Evolutionary conservation across 1,139 yeast species (phyloP).

Genomic region (Scheffersomyces cryptocercus): DNA sequence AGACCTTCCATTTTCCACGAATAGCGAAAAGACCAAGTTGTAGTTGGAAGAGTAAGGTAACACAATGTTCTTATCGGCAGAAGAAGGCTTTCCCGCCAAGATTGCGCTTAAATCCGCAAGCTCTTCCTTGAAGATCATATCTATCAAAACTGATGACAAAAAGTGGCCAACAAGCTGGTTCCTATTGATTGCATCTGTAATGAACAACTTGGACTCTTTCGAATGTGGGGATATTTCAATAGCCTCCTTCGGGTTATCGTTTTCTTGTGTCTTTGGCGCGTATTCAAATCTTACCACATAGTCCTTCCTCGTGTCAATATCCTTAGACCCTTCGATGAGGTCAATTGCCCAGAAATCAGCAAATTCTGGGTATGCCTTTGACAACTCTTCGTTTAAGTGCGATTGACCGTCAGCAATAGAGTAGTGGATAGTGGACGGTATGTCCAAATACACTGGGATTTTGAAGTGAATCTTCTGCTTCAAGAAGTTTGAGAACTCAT

Average conservation of each 20-base stretch:
- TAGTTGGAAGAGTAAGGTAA: conserved; percentile 62
- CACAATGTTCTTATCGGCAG: conserved; percentile 33
- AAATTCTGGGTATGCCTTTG: conserved; percentile 21
- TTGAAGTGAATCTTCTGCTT: conserved; percentile 37
- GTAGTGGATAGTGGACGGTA: conserved; percentile 26
- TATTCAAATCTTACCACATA: conserved; percentile 26
- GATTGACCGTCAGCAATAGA: conserved; percentile 31
- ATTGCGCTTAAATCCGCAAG: conserved; percentile 15
- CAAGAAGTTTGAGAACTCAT: conserved; percentile 36
- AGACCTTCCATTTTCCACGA: conserved; percentile 42
- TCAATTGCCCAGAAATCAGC: conserved; percentile 29
- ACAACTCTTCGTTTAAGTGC: conserved; percentile 27
- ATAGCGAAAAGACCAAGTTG: conserved; percentile 64
- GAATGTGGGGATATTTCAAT: conserved; percentile 34
- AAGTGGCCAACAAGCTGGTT: conserved; percentile 34
- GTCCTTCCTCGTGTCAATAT: conserved; percentile 12
- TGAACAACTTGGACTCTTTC: conserved; percentile 25
- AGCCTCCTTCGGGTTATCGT: not conserved
- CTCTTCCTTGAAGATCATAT: conserved; percentile 33
- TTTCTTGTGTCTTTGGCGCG: conserved; percentile 1
- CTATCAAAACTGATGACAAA: conserved; percentile 32
- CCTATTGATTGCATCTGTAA: conserved; percentile 28
- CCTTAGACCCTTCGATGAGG: conserved; percentile 15
- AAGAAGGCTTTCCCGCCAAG: conserved; percentile 10
- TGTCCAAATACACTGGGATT: conserved; percentile 61